These are phyloP conservation scores for Tanacetum coccineum DNA, from an alignment of 129 eudicot species.

Conservation along the genomic window DNA sequence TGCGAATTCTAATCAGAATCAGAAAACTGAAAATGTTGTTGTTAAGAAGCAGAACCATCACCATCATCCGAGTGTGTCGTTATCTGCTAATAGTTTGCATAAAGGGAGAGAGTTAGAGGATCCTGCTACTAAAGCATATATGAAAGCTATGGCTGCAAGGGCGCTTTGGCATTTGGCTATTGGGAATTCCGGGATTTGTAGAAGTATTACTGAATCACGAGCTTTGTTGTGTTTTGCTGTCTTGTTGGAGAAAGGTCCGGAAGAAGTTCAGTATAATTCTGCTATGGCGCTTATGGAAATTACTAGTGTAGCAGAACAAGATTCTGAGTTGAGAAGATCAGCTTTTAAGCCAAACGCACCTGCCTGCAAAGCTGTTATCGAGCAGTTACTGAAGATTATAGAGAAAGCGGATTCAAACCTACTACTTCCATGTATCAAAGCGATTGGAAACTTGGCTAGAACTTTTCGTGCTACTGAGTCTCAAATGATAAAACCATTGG, in stretches of 20 bases:
- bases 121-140: constrained; percentile 34
- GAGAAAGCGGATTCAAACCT: constrained; percentile 38
- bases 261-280: constrained; percentile 41
- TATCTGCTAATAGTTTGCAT: constrained; percentile 24
- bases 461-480: constrained; percentile 40
- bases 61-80: constrained; percentile 22
- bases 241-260: constrained; percentile 36
- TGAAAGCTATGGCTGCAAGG: constrained; percentile 46
- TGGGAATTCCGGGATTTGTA: constrained; percentile 32
- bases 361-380: constrained; percentile 44
- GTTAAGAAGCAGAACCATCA: constrained; percentile 33
- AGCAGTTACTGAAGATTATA: constrained; percentile 26
- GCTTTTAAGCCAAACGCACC: constrained; percentile 40
- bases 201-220: constrained; percentile 40
- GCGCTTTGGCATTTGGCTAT: constrained; percentile 36
- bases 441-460: constrained; percentile 39
- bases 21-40: constrained; percentile 19
- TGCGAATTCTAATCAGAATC: constrained; percentile 2
- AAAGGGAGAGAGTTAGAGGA: constrained; percentile 44
- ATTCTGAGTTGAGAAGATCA: constrained; percentile 34
- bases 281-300: constrained; percentile 51
- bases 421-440: constrained; percentile 35
- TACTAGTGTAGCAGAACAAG: constrained; percentile 43
- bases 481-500: constrained; percentile 37
- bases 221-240: constrained; percentile 45